Base-by-base conservation (phyloP, 75 land plant genomes). In the Pinus tabuliformis region DNA sequence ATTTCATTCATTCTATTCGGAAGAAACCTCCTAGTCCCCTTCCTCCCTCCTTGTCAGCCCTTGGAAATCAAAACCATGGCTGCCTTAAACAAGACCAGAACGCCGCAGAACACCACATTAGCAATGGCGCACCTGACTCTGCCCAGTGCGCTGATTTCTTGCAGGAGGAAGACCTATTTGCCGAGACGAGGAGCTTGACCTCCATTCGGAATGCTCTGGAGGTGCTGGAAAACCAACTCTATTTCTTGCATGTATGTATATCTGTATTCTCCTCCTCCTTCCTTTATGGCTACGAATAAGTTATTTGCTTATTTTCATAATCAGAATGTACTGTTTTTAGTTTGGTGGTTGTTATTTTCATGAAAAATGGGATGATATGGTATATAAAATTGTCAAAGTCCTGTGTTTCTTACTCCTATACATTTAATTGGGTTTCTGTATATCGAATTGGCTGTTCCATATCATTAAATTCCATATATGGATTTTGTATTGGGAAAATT, bases 181-280 rank as follows among this genome's bases (percentile, higher is more conserved):
- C 81, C 20, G 93, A 91, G 78, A 87, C 89, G 5, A 86, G 79
- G 86, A 89, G 91, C 52, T 75, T 91, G 24, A 83, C 85, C 42
- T 87, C 84, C 13, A 91, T 91, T 28, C 59, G 93, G 15, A 78
- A 86, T 26, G 93, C 93, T 20, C 89, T 91, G 26, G 93, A 91
- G 84, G 78, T 84, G 24, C 86, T 91, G 45, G 93, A 91, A 59
- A 89, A 89, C 49, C 93, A 91, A 81, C 91, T 91, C 72, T 85
- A 91, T 66, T 83, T 89, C 59, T 80, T 89, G 66, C 91, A 91
- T 42, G 93, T 91, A 57, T 75, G 86, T 77, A 54, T 56, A 7
- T 74, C 33, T 64, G 7, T 30, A 30, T 24, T 37, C 62, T 59
- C 54, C 6, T 18, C 57, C 72, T 56, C 61, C 58, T 58, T 17